phyloP scores from a whole-genome alignment of 78 protist species.

The Capsaspora owczarzaki region DNA sequence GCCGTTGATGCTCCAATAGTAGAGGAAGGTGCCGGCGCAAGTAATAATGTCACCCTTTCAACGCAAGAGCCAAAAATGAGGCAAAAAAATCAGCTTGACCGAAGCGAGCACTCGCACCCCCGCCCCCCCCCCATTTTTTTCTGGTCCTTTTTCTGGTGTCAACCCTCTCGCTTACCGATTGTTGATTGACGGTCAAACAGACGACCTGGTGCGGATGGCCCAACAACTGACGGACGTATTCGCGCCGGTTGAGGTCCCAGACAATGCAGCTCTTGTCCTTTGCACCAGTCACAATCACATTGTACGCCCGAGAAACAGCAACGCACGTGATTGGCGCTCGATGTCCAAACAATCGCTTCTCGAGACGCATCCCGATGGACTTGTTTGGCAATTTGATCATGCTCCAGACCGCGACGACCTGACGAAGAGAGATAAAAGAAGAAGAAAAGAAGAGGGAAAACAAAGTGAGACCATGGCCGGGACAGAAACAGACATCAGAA shows the following conservation, averaged over 20 bases:
- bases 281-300: constrained; percentile 50
- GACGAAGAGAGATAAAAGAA: too few relatives aligned
- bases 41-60: background rate
- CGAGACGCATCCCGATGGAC: background rate
- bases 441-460: too few relatives aligned
- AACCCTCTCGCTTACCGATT: background rate
- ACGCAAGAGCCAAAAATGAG: background rate
- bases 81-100: too few relatives aligned
- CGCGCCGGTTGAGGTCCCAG: constrained; percentile 69
- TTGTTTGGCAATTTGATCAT: background rate
- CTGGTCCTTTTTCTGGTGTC: background rate
- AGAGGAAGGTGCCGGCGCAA: background rate
- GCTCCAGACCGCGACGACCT: too few relatives aligned
- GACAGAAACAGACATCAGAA: too few relatives aligned
- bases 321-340: constrained; percentile 41
- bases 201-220: constrained; percentile 8
- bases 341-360: constrained; percentile 45
- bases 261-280: constrained; percentile 47
- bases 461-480: too few relatives aligned
- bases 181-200: constrained; percentile 1
- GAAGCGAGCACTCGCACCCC: background rate
- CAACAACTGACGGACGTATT: constrained; percentile 24
- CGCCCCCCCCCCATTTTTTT: background rate
- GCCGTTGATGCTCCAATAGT: background rate
- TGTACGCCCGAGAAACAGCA: constrained; percentile 36